Evolutionary conservation across 2,329 filamentous ascomycete species (phyloP).

Genomic region (Pseudocercospora eumusae): DNA sequence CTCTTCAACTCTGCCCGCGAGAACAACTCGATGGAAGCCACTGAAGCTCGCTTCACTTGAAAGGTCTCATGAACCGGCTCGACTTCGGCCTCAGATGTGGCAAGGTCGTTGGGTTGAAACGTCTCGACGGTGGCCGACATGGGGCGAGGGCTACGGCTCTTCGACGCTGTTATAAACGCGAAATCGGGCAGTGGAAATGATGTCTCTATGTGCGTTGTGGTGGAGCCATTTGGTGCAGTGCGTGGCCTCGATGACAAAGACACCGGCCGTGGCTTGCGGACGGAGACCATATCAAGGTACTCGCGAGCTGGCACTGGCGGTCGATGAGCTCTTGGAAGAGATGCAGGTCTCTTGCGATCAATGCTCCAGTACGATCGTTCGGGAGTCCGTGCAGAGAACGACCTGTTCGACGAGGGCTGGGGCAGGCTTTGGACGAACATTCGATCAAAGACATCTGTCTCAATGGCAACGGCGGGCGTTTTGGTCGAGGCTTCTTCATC

Average conservation of each 20-base stretch:
- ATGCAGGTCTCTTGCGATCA: conserved; percentile 11
- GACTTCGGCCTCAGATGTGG: neutral
- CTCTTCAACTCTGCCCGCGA: conserved; percentile 38
- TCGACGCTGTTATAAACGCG: neutral
- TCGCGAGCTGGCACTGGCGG: conserved; percentile 7
- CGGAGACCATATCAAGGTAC: conserved; percentile 20
- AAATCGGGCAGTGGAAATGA: conserved; percentile 8
- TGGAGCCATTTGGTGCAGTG: conserved; percentile 11
- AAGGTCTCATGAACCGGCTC: conserved; percentile 5
- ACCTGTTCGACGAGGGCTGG: neutral
- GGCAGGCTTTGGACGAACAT: conserved; percentile 40
- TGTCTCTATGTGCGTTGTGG: conserved; percentile 9
- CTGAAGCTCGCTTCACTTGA: conserved; percentile 37
- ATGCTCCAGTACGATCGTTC: neutral
- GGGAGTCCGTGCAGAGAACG: neutral
- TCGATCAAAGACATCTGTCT: conserved; percentile 37
- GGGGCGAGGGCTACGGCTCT: neutral
- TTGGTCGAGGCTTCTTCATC: conserved; percentile 20
- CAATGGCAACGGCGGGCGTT: conserved; percentile 30
- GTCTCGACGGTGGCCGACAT: neutral
- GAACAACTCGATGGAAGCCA: conserved; percentile 39
- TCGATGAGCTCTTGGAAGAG: conserved; percentile 18
- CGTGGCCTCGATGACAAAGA: conserved; percentile 6
- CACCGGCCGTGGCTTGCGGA: conserved; percentile 6
- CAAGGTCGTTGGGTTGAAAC: neutral